phyloP scores from a whole-genome alignment of 352 stramenopile species.

The Globisporangium irregulare region DNA sequence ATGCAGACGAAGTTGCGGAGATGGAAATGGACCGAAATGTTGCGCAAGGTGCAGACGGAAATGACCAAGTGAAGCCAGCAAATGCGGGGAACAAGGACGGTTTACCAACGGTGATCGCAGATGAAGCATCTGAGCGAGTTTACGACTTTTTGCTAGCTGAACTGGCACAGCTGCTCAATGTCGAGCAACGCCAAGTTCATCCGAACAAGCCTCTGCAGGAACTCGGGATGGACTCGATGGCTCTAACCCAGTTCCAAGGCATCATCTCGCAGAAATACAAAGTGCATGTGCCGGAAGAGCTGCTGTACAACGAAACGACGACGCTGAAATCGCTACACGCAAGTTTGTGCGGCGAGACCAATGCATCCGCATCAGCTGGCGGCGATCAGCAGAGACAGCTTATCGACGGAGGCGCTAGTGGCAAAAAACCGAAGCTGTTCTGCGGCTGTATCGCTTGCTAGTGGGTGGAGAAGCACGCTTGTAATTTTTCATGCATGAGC shows the following conservation, averaged over 20 bases:
- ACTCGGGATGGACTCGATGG: constrained; percentile 92
- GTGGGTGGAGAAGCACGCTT: not conserved
- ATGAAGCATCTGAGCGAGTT: constrained; percentile 49
- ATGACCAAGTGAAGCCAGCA: not conserved
- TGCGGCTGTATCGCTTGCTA: constrained; percentile 79
- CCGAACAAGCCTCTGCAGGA: constrained; percentile 61
- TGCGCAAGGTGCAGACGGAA: constrained; percentile 24
- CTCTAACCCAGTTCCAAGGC: constrained; percentile 94
- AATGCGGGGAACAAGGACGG: constrained; percentile 21
- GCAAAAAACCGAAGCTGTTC: constrained; percentile 54
- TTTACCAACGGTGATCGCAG: constrained; percentile 48
- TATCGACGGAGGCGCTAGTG: constrained; percentile 16
- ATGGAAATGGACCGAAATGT: constrained; percentile 30
- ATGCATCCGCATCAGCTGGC: constrained; percentile 7
- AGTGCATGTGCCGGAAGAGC: constrained; percentile 90
- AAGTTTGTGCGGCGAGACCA: constrained; percentile 44
- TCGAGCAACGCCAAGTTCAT: constrained; percentile 46
- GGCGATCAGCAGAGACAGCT: constrained; percentile 24
- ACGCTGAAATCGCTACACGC: constrained; percentile 83
- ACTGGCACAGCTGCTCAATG: constrained; percentile 56
- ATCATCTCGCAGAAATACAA: constrained; percentile 89
- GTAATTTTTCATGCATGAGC: not conserved
- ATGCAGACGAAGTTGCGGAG: constrained; percentile 30
- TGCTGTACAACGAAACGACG: constrained; percentile 90
- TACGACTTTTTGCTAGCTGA: constrained; percentile 55